phyloP scores from a whole-genome alignment of 108 stramenopile genomes.

The Hondaea fermentalgiana region DNA sequence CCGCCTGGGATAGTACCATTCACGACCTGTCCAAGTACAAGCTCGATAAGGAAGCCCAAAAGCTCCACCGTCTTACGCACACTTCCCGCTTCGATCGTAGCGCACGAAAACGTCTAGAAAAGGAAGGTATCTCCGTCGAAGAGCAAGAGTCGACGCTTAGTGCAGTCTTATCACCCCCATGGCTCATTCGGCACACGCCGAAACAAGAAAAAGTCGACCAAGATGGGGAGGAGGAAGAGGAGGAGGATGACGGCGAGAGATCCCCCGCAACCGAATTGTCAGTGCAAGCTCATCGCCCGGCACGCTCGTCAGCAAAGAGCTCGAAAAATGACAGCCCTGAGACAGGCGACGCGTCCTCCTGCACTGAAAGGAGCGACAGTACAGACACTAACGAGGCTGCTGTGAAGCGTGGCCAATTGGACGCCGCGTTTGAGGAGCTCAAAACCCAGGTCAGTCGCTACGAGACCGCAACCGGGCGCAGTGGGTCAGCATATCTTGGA shows the following conservation, averaged over 20 bases:
- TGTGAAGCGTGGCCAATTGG: neutral
- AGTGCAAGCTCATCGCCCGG: neutral
- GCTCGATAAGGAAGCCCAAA: neutral
- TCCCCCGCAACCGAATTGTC: neutral
- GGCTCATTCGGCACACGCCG: neutral
- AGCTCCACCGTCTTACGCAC: neutral
- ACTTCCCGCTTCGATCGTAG: neutral
- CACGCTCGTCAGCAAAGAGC: too few relatives aligned
- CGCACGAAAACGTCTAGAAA: neutral
- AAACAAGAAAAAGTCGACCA: neutral
- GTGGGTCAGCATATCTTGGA: neutral
- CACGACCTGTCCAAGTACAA: slow-evolving; percentile 10
- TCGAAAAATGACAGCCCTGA: too few relatives aligned
- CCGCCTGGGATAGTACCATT: neutral
- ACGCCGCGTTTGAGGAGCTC: neutral
- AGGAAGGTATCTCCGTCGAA: neutral
- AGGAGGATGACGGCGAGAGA: neutral
- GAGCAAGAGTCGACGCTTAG: neutral
- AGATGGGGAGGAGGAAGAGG: neutral
- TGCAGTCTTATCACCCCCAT: neutral
- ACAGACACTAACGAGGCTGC: neutral
- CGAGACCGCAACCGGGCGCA: neutral
- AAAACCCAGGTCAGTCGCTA: neutral
- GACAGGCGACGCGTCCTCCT: too few relatives aligned
- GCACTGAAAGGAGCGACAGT: too few relatives aligned